These are phyloP conservation scores for Cladosporium sp. DNA, from an alignment of 2,329 filamentous ascomycete genomes.

Conservation along the genomic window DNA sequence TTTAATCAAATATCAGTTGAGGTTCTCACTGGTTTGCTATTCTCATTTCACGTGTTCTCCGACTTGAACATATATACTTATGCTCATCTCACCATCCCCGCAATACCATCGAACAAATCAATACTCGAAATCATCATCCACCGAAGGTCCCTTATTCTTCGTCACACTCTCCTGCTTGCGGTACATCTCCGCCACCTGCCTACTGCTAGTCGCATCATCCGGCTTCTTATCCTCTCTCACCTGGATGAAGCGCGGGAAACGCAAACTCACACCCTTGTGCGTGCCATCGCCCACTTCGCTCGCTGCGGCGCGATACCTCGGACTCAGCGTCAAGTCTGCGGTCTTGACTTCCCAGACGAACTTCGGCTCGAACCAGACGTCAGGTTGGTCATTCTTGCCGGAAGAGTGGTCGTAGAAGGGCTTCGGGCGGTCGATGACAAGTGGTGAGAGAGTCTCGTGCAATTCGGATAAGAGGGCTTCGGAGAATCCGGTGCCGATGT, in stretches of 20 bases:
- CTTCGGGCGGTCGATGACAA: conserved; percentile 84
- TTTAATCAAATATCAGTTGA: too few relatives aligned
- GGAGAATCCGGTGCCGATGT: conserved; percentile 96
- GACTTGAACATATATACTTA: too few relatives aligned
- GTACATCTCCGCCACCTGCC: conserved; percentile 96
- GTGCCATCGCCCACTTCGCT: conserved; percentile 62
- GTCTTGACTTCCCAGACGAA: conserved; percentile 98
- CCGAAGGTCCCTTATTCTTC: conserved; percentile 79
- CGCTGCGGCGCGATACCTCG: conserved; percentile 86
- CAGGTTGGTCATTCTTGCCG: conserved; percentile 87
- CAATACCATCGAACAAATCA: conserved; percentile 36
- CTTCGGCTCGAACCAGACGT: conserved; percentile 96
- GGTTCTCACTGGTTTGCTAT: too few relatives aligned
- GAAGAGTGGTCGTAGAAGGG: conserved; percentile 88
- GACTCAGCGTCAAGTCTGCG: conserved; percentile 87
- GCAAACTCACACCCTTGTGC: conserved; percentile 75
- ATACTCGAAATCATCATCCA: conserved; percentile 98
- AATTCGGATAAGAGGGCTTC: conserved; percentile 91
- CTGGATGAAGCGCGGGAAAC: conserved; percentile 92
- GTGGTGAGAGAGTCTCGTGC: conserved; percentile 67
- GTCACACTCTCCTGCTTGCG: conserved; percentile 85
- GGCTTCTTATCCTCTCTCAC: conserved; percentile 93
- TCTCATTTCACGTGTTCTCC: too few relatives aligned
- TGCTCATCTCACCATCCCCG: too few relatives aligned
- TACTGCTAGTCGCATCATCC: conserved; percentile 77